These are phyloP conservation scores for Sporothrix luriei DNA, from an alignment of 2,329 filamentous ascomycete species.

Conservation along the genomic window DNA sequence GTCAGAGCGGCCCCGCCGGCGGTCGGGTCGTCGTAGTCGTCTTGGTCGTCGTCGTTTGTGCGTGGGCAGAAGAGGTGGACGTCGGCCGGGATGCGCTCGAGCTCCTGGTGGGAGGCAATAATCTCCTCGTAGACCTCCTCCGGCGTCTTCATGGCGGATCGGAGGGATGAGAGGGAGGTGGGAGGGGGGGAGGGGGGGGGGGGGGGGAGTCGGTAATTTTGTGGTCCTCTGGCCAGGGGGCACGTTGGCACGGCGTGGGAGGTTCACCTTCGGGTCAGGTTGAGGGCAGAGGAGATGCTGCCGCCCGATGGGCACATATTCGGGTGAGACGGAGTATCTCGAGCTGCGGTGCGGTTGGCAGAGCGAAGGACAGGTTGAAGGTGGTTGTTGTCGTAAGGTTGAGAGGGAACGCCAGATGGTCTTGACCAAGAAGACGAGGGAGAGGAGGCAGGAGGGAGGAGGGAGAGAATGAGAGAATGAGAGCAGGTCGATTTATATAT, in stretches of 20 bases:
- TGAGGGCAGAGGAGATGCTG: conserved; percentile 7
- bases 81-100: conserved; percentile 50
- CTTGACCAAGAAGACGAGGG: no score
- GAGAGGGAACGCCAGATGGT: no score
- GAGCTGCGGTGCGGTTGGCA: not conserved
- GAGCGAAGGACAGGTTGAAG: not conserved
- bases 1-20: conserved; percentile 51
- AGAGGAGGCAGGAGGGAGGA: no score
- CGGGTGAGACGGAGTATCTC: not conserved
- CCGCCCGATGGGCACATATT: conserved; percentile 31
- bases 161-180: not conserved
- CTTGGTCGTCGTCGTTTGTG: conserved; percentile 61
- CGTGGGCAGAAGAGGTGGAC: conserved; percentile 71
- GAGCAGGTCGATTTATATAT: not conserved
- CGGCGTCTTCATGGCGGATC: conserved; percentile 42
- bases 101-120: conserved; percentile 49
- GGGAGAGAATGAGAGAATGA: no score
- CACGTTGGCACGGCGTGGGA: not conserved
- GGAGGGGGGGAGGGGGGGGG: not conserved
- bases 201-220: not conserved
- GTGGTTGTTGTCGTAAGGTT: not conserved
- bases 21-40: conserved; percentile 63
- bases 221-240: not conserved
- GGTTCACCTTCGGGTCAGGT: not conserved
- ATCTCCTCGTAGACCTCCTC: conserved; percentile 47